Conservation (phyloP, 805 yeast genomes). For the Nakazawaea laoshanensis region DNA sequence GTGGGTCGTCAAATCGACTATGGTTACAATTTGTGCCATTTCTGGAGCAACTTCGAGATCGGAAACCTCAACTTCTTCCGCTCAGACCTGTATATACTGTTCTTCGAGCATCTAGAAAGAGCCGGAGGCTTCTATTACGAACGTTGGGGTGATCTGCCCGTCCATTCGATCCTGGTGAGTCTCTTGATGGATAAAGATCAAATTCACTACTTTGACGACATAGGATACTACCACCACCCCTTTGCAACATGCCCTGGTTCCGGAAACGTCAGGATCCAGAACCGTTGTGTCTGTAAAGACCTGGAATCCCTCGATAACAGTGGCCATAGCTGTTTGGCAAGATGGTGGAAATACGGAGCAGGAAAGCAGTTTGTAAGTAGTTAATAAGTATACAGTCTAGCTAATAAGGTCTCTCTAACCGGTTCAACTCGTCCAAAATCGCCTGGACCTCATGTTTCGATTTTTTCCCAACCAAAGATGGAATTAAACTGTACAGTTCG, state of each 20-base stretch:
- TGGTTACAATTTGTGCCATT: conserved; percentile 71
- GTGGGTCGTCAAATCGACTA: conserved; percentile 37
- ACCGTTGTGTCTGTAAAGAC: conserved; percentile 53
- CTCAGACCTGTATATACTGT: conserved; percentile 50
- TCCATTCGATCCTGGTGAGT: conserved; percentile 66
- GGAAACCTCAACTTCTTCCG: conserved; percentile 67
- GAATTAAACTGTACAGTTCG: conserved; percentile 91
- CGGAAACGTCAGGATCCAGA: conserved; percentile 35
- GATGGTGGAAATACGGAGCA: conserved; percentile 71
- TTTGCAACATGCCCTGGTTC: conserved; percentile 56
- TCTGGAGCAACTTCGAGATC: conserved; percentile 83
- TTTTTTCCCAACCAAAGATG: conserved; percentile 70
- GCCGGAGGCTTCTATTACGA: conserved; percentile 79
- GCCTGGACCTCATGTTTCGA: conserved; percentile 83
- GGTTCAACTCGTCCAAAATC: conserved; percentile 78
- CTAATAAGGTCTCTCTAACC: conserved; percentile 39
- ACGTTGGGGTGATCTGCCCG: conserved; percentile 96
- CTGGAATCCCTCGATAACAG: conserved; percentile 32
- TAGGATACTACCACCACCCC: conserved; percentile 75
- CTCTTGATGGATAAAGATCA: conserved; percentile 50
- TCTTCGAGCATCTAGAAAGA: conserved; percentile 54
- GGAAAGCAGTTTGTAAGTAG: conserved; percentile 52
- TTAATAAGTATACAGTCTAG: not conserved
- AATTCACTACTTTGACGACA: conserved; percentile 70
- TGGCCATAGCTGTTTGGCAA: conserved; percentile 53